These are phyloP conservation scores for Russula brevipes DNA, from an alignment of 768 basidiomycete species.

Conservation along the genomic window DNA sequence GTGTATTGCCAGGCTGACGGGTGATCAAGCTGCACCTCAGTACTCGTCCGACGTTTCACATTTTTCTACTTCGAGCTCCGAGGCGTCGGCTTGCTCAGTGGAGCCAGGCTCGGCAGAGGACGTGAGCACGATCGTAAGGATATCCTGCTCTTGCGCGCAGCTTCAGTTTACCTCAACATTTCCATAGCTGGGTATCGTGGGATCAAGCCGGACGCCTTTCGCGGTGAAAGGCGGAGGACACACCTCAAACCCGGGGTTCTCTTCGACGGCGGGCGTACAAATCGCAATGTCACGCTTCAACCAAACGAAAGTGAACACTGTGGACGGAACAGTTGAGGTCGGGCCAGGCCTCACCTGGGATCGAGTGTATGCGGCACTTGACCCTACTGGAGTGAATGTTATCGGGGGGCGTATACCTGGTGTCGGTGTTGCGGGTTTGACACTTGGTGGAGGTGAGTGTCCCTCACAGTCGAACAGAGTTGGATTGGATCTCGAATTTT, in stretches of 20 bases:
- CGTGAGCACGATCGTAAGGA: conserved; percentile 17
- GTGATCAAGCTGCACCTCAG: conserved; percentile 4
- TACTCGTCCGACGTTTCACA: conserved; percentile 12
- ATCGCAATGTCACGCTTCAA: neutral
- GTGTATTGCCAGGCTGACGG: neutral
- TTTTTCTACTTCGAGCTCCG: conserved; percentile 4
- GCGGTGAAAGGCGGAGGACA: conserved; percentile 1
- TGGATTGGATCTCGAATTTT: conserved; percentile 5
- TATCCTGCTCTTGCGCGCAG: neutral
- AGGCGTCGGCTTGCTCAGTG: conserved; percentile 19
- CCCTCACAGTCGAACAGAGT: neutral
- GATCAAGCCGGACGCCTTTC: neutral
- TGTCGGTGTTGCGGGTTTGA: neutral
- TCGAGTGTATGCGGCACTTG: neutral
- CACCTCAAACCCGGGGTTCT: neutral
- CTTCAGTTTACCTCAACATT: neutral
- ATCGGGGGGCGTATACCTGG: neutral
- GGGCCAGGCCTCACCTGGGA: neutral
- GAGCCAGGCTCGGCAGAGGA: conserved; percentile 23
- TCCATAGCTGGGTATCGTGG: neutral
- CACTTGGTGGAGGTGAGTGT: conserved; percentile 17
- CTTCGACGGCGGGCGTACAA: neutral
- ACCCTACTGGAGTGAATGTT: neutral
- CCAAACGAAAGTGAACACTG: neutral
- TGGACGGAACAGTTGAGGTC: neutral